These are phyloP conservation scores for Coemansia guatemalensis DNA, from an alignment of 192 early-diverging fungal genomes.

Conservation along the genomic window DNA sequence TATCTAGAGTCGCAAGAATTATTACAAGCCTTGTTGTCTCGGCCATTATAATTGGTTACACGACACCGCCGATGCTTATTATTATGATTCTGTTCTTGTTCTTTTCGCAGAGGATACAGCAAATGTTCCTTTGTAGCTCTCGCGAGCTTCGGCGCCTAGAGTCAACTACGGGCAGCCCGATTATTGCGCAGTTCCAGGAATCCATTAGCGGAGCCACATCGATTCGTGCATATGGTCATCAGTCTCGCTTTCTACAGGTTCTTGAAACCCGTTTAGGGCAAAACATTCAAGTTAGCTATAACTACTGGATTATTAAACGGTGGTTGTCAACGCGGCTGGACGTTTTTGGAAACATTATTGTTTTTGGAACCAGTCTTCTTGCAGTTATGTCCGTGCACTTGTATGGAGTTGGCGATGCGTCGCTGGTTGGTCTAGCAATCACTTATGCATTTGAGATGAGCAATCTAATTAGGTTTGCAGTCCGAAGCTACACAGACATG, in stretches of 20 bases:
- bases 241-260: slow-evolving; percentile 6
- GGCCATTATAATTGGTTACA: neutral
- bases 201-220: neutral
- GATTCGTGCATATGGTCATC: slow-evolving; percentile 10
- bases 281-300: neutral
- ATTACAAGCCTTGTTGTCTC: too few relatives aligned
- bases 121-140: neutral
- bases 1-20: too few relatives aligned
- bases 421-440: slow-evolving; percentile 10
- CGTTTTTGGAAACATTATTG: neutral
- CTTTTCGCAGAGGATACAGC: slow-evolving; percentile 3
- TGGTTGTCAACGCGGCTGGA: slow-evolving; percentile 8
- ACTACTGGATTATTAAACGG: neutral
- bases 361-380: neutral
- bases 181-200: slow-evolving; percentile 13
- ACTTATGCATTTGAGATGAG: slow-evolving; percentile 3
- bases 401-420: slow-evolving; percentile 3
- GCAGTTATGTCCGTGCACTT: neutral
- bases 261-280: neutral
- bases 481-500: neutral
- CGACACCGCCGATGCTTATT: slow-evolving; percentile 3
- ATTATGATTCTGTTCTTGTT: neutral
- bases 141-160: neutral
- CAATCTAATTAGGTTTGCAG: neutral
- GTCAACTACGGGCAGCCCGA: slow-evolving; percentile 9